Evolutionary conservation across 2,329 filamentous ascomycete genomes (phyloP).

Genomic region (Calcarisporium arbuscula): DNA sequence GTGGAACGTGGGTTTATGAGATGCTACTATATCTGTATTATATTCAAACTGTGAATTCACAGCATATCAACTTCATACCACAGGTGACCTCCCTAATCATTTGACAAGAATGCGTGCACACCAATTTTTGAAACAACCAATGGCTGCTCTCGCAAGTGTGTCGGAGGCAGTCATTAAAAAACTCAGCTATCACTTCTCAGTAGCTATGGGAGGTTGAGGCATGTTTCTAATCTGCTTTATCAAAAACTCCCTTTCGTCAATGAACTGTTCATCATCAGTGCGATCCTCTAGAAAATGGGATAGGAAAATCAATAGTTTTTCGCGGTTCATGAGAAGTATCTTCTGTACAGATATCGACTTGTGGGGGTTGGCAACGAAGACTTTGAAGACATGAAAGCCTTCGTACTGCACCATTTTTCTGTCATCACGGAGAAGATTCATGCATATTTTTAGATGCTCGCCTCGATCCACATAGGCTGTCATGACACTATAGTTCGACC

Average conservation of each 20-base stretch:
- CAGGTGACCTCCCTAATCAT: too few relatives aligned
- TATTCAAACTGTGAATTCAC: too few relatives aligned
- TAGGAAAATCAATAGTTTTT: constrained; percentile 82
- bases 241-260: constrained; percentile 93
- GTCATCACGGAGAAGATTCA: constrained; percentile 94
- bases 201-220: constrained; percentile 50
- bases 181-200: constrained; percentile 44
- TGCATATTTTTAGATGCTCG: constrained; percentile 95
- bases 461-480: constrained; percentile 92
- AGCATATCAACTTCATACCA: too few relatives aligned
- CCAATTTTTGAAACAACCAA: too few relatives aligned
- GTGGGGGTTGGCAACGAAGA: constrained; percentile 97
- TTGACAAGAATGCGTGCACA: too few relatives aligned
- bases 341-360: constrained; percentile 95
- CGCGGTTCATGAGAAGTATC: constrained; percentile 92
- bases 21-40: too few relatives aligned
- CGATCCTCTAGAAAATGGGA: constrained; percentile 89
- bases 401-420: constrained; percentile 99
- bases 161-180: too few relatives aligned
- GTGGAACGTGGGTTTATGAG: too few relatives aligned
- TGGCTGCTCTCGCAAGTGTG: too few relatives aligned
- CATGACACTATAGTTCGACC: constrained; percentile 97
- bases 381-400: constrained; percentile 98
- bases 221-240: constrained; percentile 84
- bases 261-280: constrained; percentile 97